phyloP scores from a whole-genome alignment of 495 filamentous ascomycete genomes.

The Lichenothelia convexa region DNA sequence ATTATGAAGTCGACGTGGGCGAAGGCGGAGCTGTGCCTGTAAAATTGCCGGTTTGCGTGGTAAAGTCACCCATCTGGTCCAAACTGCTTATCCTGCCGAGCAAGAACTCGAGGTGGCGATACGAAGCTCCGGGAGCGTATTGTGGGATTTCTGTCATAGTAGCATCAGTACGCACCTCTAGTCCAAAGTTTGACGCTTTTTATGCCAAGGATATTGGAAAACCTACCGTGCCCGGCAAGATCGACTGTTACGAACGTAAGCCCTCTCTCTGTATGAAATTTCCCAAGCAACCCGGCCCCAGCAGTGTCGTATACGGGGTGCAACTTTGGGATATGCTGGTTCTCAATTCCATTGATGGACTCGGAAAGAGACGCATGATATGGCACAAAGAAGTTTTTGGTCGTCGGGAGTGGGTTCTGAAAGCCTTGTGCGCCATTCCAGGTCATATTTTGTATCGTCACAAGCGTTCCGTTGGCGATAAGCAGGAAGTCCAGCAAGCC shows the following conservation, averaged over 20 bases:
- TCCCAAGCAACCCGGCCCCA: constrained; percentile 18
- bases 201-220: no score
- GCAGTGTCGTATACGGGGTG: constrained; percentile 10
- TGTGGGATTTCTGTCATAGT: constrained; percentile 15
- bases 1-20: no score
- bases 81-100: constrained; percentile 19
- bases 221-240: constrained; percentile 15
- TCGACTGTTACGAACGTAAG: constrained; percentile 18
- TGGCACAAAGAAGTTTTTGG: constrained; percentile 21
- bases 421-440: constrained; percentile 61
- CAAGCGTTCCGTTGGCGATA: constrained; percentile 46
- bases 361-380: constrained; percentile 16
- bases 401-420: constrained; percentile 15
- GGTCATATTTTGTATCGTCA: constrained; percentile 72
- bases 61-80: constrained; percentile 12
- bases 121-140: constrained; percentile 23
- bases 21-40: no score
- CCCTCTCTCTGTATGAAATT: constrained; percentile 18
- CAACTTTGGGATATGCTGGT: constrained; percentile 9
- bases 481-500: constrained; percentile 45
- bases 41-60: not conserved
- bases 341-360: constrained; percentile 5
- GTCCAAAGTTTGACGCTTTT: no score
- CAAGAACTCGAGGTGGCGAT: constrained; percentile 40
- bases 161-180: no score